These are phyloP conservation scores for Pseudogymnoascus sp. DNA, from an alignment of 2,329 filamentous ascomycete species.

Conservation along the genomic window DNA sequence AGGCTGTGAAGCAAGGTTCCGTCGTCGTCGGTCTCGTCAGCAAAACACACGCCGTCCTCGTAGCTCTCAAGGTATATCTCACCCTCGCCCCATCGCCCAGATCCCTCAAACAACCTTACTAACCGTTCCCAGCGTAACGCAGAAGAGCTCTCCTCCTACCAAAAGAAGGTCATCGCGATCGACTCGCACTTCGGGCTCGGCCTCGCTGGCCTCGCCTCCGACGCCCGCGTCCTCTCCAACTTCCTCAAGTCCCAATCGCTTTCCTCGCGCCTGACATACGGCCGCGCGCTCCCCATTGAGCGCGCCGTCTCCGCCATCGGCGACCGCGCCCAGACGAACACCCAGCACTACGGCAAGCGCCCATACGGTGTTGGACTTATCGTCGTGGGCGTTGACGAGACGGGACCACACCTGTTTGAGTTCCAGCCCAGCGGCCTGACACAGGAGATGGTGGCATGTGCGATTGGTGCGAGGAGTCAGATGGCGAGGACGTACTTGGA, in stretches of 20 bases:
- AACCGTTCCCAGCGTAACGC: slow-evolving; percentile 69
- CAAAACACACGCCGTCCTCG: slow-evolving; percentile 95
- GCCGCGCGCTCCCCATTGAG: slow-evolving; percentile 82
- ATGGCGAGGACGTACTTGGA: slow-evolving; percentile 98
- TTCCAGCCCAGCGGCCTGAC: slow-evolving; percentile 96
- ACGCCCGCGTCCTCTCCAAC: slow-evolving; percentile 98
- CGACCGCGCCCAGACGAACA: slow-evolving; percentile 95
- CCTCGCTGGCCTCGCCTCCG: slow-evolving; percentile 92
- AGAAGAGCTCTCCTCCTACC: slow-evolving; percentile 98
- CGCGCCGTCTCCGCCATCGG: slow-evolving; percentile 87
- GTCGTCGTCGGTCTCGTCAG: slow-evolving; percentile 94
- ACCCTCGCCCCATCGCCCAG: slow-evolving; percentile 5
- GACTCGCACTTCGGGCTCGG: slow-evolving; percentile 93
- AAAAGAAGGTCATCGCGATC: slow-evolving; percentile 97
- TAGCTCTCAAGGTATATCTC: slow-evolving; percentile 77
- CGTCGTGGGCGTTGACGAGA: slow-evolving; percentile 87
- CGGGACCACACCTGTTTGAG: slow-evolving; percentile 92
- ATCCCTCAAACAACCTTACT: slow-evolving; percentile 11
- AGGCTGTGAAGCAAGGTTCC: slow-evolving; percentile 98
- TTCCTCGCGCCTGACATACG: slow-evolving; percentile 90
- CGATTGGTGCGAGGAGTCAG: slow-evolving; percentile 91
- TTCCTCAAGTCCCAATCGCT: slow-evolving; percentile 99
- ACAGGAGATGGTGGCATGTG: slow-evolving; percentile 93
- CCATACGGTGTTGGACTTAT: slow-evolving; percentile 93
- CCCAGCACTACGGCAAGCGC: slow-evolving; percentile 92